phyloP scores from a whole-genome alignment of 495 filamentous ascomycete species.

The Arthonia radiata region DNA sequence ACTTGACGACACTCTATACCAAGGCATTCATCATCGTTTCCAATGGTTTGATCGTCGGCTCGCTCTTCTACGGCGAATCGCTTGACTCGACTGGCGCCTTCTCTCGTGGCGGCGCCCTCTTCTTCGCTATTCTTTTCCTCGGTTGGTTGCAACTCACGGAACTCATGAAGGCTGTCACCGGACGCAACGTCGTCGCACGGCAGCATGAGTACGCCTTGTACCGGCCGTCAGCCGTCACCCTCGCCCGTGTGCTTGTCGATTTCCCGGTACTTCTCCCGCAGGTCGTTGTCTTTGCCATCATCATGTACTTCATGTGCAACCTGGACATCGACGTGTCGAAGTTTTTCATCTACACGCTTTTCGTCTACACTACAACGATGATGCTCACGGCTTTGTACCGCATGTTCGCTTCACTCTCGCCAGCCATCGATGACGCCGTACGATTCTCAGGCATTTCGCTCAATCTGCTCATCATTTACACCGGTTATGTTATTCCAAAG shows the following conservation, averaged over 20 bases:
- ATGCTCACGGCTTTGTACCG: slow-evolving; percentile 45
- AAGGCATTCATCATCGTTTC: slow-evolving; percentile 56
- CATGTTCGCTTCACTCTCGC: slow-evolving; percentile 51
- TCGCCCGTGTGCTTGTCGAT: slow-evolving; percentile 43
- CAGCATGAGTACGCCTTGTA: slow-evolving; percentile 61
- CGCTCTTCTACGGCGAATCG: slow-evolving; percentile 43
- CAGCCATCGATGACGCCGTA: slow-evolving; percentile 47
- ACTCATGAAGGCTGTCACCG: slow-evolving; percentile 40
- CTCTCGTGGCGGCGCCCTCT: slow-evolving; percentile 37
- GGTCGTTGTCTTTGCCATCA: slow-evolving; percentile 35
- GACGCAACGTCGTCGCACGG: slow-evolving; percentile 33
- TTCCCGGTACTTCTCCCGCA: slow-evolving; percentile 40
- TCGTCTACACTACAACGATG: slow-evolving; percentile 43
- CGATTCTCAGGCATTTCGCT: slow-evolving; percentile 43
- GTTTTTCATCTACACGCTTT: slow-evolving; percentile 49
- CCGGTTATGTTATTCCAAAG: slow-evolving; percentile 26
- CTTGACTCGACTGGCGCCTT: slow-evolving; percentile 42
- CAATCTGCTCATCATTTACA: slow-evolving; percentile 33
- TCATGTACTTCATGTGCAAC: slow-evolving; percentile 44
- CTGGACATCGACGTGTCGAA: slow-evolving; percentile 40
- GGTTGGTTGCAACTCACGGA: slow-evolving; percentile 53
- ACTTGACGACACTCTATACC: slow-evolving; percentile 46
- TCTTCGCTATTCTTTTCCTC: slow-evolving; percentile 54
- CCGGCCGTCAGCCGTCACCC: slow-evolving; percentile 42
- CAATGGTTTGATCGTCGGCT: slow-evolving; percentile 50